Evolutionary conservation across 257 asterid species (phyloP), one percentile per base, ranked within the genome.

Genomic region (Solanum arcanum): DNA sequence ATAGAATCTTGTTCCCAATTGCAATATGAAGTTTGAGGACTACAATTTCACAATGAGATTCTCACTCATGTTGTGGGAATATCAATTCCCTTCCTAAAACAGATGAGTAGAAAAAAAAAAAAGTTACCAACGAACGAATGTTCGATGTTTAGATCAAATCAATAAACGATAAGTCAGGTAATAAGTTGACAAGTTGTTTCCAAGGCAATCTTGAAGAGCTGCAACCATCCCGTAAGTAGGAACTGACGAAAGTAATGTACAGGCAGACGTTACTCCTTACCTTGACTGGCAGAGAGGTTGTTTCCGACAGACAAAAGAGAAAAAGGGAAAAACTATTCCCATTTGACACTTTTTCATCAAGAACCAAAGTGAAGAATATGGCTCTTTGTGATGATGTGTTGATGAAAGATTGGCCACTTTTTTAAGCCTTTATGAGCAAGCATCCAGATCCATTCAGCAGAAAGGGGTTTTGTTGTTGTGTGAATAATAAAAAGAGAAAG

Each of bases 401-500:
- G 62, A 66, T 72, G 15, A 49, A 35, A n/a, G 64, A 84, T 64
- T 83, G 88, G 89, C 20, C n/a, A 27, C 31, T 18, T 42, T 52
- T 33, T 20, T n/a, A 1, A 70, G 16, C 37, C 56, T 37, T 86
- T 23, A 70, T 35, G 80, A 39, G 88, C 86, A 88, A 88, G 83
- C 88, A 86, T 56, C 56, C 66, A 59, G 87, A 69, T 60, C 89
- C 83, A 56, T 77, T 72, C 86, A 44, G 52, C 33, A 25, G 62
- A 88, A 86, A 77, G 46, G 69, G 81, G 52, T 72, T 78, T n/a
- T 86, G 33, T 83, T 31, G 46, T 74, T 37, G 72, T 33, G 60
- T 33, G 70, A 82, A 75, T 64, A 60, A n/a, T 27, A 18, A 25
- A 73, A 83, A 60, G 89, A 89, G 78, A 86, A 73, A 60, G 88